Base-by-base conservation (phyloP, 768 basidiomycete genomes). In the Suillus sp. region DNA sequence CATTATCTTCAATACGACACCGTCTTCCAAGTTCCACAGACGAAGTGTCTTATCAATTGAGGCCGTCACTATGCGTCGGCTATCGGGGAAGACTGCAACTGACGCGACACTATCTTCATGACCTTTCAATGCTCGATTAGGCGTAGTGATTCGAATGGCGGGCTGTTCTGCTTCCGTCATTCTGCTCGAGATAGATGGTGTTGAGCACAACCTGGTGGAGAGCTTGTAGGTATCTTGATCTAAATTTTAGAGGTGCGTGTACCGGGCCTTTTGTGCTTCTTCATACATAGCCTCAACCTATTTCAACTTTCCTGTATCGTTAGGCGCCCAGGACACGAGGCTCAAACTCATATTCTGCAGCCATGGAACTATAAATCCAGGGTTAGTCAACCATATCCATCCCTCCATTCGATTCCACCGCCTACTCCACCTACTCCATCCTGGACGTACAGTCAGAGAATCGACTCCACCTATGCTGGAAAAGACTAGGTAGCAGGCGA, bases 401-500 rank as follows among this genome's bases (percentile, higher is more conserved):
- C 4, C 71, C 75, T 5, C 71, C 72, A 11, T 75, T 75, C 37
- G 66, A 72, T 64, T 62, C 60, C 43, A 58, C 30, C 30, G 0
- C 32, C 13, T 47, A 64, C 34, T 16, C 65, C 51, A 63, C 68
- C 61, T 71, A 67, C 63, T 62, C 66, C 75, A 11, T 43, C 69
- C 1, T 79, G 76, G 73, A 48, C 71, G 2, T 77, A 65, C 35
- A 68, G 75, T 20, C 70, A 76, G 59, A 58, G 38, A 59, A 64
- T 78, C 14, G 65, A 67, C 14, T 68, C 64, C 6, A 76, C 72
- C 0, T 64, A 71, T 2, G 65, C 62, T 2, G 78, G 78, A 1
- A 61, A 59, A 25, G 68, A 60, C n/a, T 79, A n/a, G 6, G 78
- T 74, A 32, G 69, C 71, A 59, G 75, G 75, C 20, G 77, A 77